These are phyloP conservation scores for Meira miltonrushii DNA, from an alignment of 1,284 basidiomycete genomes.

Conservation along the genomic window DNA sequence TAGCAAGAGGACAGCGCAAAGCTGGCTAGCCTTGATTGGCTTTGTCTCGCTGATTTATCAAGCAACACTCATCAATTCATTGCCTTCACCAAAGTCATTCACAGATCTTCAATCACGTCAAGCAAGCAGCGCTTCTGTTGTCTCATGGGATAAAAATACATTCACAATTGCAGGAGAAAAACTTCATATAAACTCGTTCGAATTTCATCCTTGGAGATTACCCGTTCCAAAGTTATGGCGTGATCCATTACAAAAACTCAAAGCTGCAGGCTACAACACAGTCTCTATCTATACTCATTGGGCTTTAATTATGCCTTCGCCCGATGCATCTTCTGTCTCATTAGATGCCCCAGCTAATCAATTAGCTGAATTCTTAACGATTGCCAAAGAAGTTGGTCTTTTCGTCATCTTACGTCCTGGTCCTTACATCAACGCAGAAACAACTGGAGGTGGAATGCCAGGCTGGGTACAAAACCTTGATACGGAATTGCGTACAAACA, in stretches of 20 bases:
- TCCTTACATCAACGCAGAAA: constrained; percentile 67
- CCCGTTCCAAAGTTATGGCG: constrained; percentile 74
- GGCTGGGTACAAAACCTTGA: constrained; percentile 69
- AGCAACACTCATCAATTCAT: no score
- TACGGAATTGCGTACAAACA: constrained; percentile 64
- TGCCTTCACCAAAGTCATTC: no score
- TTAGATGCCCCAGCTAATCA: constrained; percentile 57
- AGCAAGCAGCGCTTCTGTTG: no score
- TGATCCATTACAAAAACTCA: constrained; percentile 73
- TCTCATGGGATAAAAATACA: no score
- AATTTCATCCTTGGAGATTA: constrained; percentile 76
- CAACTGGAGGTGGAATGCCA: constrained; percentile 66
- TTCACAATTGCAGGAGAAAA: no score
- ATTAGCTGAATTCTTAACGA: constrained; percentile 62
- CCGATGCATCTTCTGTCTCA: constrained; percentile 52
- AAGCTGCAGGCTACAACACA: constrained; percentile 70
- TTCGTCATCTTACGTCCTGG: constrained; percentile 65
- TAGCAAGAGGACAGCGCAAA: no score
- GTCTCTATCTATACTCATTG: constrained; percentile 56
- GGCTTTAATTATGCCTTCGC: constrained; percentile 69
- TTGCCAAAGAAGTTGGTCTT: constrained; percentile 60
- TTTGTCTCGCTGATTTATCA: no score
- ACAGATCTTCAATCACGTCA: no score
- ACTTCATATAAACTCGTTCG: constrained; percentile 36
- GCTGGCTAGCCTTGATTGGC: no score